Conservation (phyloP, 2,329 filamentous ascomycete species). For the Penicillium sp. region DNA sequence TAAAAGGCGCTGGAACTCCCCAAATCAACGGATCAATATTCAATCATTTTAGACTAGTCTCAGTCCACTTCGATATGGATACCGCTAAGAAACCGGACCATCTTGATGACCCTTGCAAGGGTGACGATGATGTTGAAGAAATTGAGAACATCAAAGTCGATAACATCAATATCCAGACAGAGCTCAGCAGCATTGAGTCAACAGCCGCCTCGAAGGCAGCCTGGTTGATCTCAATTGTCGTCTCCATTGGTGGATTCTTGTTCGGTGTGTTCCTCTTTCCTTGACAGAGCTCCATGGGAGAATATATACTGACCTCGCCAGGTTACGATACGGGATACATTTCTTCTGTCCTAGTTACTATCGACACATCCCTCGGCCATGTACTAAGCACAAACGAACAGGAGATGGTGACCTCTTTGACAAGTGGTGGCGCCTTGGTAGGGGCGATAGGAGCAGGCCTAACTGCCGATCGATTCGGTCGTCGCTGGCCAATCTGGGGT, state of each 20-base stretch:
- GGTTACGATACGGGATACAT: constrained; percentile 18
- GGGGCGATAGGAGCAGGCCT: constrained; percentile 41
- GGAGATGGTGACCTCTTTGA: constrained; percentile 17
- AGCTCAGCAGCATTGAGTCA: constrained; percentile 10
- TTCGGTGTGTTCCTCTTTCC: constrained; percentile 2
- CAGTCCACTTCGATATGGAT: background rate
- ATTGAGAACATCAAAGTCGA: constrained; percentile 7
- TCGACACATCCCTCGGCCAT: constrained; percentile 10
- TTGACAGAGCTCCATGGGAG: background rate
- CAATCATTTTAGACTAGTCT: background rate
- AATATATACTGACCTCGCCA: background rate
- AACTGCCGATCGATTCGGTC: constrained; percentile 29
- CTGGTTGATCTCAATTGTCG: constrained; percentile 14
- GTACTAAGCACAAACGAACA: constrained; percentile 11
- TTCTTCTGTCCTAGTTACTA: constrained; percentile 13
- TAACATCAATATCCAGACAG: background rate
- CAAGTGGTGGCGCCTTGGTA: constrained; percentile 45
- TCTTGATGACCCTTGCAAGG: background rate
- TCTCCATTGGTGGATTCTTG: constrained; percentile 13
- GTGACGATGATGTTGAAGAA: constrained; percentile 7
- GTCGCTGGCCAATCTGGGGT: constrained; percentile 26
- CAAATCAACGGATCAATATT: background rate
- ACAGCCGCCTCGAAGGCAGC: constrained; percentile 12
- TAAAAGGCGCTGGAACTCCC: background rate
- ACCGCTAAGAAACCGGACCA: background rate